phyloP scores from a whole-genome alignment of 176 grass and related monocot genomes.

The Aegilops umbellulata region DNA sequence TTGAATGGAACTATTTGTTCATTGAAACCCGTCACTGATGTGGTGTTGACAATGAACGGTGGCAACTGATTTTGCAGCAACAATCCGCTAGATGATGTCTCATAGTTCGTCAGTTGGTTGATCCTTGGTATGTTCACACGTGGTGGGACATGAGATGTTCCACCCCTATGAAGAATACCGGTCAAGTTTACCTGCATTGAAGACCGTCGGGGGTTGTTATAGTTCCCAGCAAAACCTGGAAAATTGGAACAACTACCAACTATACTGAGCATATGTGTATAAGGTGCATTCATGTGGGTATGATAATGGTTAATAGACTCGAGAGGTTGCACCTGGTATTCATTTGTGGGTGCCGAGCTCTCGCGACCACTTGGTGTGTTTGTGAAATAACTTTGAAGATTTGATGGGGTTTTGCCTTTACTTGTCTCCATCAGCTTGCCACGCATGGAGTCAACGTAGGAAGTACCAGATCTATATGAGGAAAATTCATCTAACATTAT shows the following conservation, averaged over 20 bases:
- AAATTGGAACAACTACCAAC: no score
- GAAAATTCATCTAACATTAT: not conserved
- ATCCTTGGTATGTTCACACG: not conserved
- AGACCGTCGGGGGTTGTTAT: not conserved
- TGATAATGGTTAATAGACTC: not conserved
- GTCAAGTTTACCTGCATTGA: no score
- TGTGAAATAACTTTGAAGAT: not conserved
- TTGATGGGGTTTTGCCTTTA: not conserved
- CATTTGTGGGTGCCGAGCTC: not conserved
- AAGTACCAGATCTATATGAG: not conserved
- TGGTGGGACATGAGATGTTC: not conserved
- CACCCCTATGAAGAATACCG: not conserved
- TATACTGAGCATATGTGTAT: not conserved
- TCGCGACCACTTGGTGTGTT: not conserved
- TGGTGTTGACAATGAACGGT: not conserved
- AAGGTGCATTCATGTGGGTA: not conserved
- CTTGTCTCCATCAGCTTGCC: not conserved
- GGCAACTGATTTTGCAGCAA: not conserved
- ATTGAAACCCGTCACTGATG: not conserved
- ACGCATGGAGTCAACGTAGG: not conserved
- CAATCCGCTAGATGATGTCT: not conserved
- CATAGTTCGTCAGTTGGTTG: not conserved
- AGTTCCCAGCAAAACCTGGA: not conserved
- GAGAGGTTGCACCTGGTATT: not conserved
- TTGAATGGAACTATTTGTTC: not conserved